Conservation (phyloP, 371 early-diverging fungal species). For the Mucor piriformis region DNA sequence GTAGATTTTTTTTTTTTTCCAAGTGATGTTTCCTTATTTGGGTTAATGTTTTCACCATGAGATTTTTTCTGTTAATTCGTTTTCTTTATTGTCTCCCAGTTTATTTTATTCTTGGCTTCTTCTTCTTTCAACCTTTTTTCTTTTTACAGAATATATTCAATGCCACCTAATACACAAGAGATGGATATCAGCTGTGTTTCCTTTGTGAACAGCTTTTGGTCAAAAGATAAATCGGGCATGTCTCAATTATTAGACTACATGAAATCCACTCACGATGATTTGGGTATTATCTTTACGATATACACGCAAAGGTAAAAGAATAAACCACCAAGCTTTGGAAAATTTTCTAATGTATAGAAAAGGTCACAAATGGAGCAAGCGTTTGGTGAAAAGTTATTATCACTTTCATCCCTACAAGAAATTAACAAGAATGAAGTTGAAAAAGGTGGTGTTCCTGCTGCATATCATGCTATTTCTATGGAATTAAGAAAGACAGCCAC, state of each 20-base stretch:
- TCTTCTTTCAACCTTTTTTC: constrained; percentile 1
- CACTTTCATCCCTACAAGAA: constrained; percentile 4
- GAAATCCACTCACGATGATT: constrained; percentile 26
- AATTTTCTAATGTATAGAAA: background rate
- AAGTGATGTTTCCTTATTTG: background rate
- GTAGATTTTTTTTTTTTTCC: background rate
- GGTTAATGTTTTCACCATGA: constrained; percentile 9
- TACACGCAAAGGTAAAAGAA: constrained; percentile 36
- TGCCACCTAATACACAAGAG: constrained; percentile 22
- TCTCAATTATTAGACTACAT: constrained; percentile 25
- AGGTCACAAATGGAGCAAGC: constrained; percentile 36
- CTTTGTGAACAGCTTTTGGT: constrained; percentile 39
- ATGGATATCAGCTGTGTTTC: background rate
- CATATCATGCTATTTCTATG: constrained; percentile 23
- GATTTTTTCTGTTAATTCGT: background rate
- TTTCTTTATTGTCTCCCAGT: background rate
- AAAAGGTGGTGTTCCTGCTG: constrained; percentile 9
- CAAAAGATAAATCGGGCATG: constrained; percentile 23
- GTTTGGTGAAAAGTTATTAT: constrained; percentile 37
- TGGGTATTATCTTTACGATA: constrained; percentile 26
- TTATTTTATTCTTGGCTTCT: background rate
- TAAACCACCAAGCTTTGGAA: no score
- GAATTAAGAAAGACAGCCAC: constrained; percentile 38
- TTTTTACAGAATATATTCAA: background rate
- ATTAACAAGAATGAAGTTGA: constrained; percentile 2